phyloP scores from a whole-genome alignment of 1,284 basidiomycete genomes.

The Mycena sp. region DNA sequence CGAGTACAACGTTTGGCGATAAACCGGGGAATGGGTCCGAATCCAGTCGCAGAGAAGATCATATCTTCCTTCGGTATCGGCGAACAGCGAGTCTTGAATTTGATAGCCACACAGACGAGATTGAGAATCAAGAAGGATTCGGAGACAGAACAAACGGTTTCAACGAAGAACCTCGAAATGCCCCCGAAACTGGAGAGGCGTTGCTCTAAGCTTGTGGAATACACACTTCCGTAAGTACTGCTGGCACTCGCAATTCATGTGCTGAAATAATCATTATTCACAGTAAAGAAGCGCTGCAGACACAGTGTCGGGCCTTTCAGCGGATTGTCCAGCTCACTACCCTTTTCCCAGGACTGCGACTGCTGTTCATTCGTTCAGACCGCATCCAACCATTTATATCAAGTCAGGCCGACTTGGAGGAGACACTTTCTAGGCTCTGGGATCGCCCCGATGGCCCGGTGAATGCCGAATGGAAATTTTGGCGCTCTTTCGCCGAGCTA shows the following conservation, averaged over 20 bases:
- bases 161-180: not conserved
- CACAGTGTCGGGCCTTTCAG: constrained; percentile 6
- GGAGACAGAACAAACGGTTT: not conserved
- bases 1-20: not conserved
- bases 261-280: not conserved
- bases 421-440: constrained; percentile 3
- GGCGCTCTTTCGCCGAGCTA: constrained; percentile 11
- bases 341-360: constrained; percentile 6
- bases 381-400: not conserved
- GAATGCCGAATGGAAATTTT: constrained; percentile 9
- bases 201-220: constrained; percentile 20
- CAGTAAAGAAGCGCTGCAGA: constrained; percentile 4
- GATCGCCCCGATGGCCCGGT: not conserved
- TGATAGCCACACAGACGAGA: constrained; percentile 10
- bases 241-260: not conserved
- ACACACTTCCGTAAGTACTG: constrained; percentile 9
- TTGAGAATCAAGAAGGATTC: constrained; percentile 4
- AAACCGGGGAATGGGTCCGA: not conserved
- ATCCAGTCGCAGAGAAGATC: constrained; percentile 11
- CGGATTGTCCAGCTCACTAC: constrained; percentile 9
- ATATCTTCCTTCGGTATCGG: constrained; percentile 6
- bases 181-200: constrained; percentile 5
- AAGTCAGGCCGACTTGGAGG: not conserved
- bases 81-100: not conserved
- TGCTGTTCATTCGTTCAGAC: constrained; percentile 2